Base-by-base conservation (phyloP, 441 rosid genomes). In the Brassica balearica region DNA sequence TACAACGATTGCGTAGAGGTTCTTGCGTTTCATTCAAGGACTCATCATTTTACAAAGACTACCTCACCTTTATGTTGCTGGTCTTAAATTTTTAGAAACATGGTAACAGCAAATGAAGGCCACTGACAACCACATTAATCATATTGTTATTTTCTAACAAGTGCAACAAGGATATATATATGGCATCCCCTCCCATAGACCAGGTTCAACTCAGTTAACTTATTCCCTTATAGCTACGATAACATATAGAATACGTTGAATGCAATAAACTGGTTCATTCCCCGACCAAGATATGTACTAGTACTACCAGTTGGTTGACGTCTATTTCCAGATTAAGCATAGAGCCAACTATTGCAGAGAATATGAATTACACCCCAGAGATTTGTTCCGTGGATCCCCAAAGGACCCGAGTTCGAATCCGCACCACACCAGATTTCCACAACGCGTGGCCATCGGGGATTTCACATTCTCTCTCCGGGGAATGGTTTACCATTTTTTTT, bases 341-440 rank as follows among this genome's bases (percentile, higher is more conserved):
- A 75, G 6, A 51, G 56, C 5, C 19, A 75, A 41, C 14, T 63
- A 56, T 10, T 65, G 77, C 15, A 74, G 27, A 12, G 12, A 66
- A 76, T 17, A 68, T 60, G 53, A 68, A 96, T 4, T 29, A 29
- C 6, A 29, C 34, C 34, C 5, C 27, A 25, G 27, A 25, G 27
- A 25, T 25, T 25, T 25, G 34, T 29, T 29, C 34, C 34, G 27
- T 25, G 27, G 27, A 25, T 25, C 8, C 8, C 38, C 38, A 34
- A 6, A 1, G 1, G 8, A 34, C 8, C 38, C 2, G 38, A 34
- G 8, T 29, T 29, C 34, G 34, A 29, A 29, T 29, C 34, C 34
- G 34, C 7, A 29, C 34, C 34, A 29, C 34, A 29, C 34, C 34
- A 29, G 7, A 29, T 29, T 29, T 29, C 34, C 34, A 29, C 34